phyloP scores from a whole-genome alignment of 108 stramenopile species.

The Aureococcus anophagefferens region DNA sequence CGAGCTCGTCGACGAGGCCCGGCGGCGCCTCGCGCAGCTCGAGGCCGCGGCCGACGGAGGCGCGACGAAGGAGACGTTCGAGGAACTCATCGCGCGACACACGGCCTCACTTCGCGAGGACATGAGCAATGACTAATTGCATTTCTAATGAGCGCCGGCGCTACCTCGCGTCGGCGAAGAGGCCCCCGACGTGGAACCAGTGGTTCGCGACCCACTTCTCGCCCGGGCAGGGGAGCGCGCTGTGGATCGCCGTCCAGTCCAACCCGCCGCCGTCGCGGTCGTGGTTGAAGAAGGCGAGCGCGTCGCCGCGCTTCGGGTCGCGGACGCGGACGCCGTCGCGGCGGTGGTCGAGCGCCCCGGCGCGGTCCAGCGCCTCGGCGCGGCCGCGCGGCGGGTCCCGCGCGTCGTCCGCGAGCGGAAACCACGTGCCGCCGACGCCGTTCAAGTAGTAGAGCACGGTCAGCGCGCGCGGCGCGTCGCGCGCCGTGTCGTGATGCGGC shows the following conservation, averaged over 20 bases:
- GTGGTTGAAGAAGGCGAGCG: constrained; percentile 53
- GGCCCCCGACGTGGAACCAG: constrained; percentile 25
- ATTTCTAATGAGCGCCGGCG: no score
- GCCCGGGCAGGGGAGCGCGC: constrained; percentile 30
- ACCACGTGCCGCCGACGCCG: constrained; percentile 56
- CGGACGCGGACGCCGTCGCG: constrained; percentile 12
- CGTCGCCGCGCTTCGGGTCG: constrained; percentile 35
- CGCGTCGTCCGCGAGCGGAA: constrained; percentile 39
- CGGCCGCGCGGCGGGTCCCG: not conserved
- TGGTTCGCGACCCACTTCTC: constrained; percentile 55
- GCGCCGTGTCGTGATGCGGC: constrained; percentile 53
- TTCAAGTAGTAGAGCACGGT: constrained; percentile 57
- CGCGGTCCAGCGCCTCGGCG: constrained; percentile 9
- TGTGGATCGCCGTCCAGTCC: constrained; percentile 51
- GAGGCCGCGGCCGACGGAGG: no score
- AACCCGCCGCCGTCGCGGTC: constrained; percentile 19
- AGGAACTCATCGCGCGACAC: no score
- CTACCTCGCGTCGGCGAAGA: no score
- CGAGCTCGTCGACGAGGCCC: no score
- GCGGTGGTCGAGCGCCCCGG: constrained; percentile 1
- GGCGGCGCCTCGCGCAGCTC: no score
- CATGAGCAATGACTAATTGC: no score
- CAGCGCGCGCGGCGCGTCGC: constrained; percentile 25
- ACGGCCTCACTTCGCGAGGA: no score
- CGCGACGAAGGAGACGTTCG: no score